Base-by-base conservation (phyloP, 257 asterid species). In the Petunia axillaris region DNA sequence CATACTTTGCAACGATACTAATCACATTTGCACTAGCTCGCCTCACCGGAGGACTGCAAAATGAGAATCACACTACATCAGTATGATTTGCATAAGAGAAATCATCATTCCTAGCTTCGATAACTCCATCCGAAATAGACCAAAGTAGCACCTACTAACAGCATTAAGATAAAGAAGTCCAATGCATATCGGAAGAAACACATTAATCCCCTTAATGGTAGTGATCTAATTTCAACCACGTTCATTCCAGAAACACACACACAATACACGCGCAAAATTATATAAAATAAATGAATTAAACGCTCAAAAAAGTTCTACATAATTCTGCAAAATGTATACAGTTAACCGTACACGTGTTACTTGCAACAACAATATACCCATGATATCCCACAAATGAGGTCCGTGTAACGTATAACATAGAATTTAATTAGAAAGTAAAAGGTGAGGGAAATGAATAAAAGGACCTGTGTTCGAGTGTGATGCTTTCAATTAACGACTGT, bases 21-120 rank as follows among this genome's bases (percentile, higher is more conserved):
- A 96, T 96, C 79, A 96, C 99, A 90, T 96, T 94, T 66, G 99
- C 98, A 78, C 99, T 96, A 57, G 99, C 99, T 85, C 92, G 87
- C 86, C 99, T 90, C 76, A 96, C 99, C 4, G 93, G 97, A 38
- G 97, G 91, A 83, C 99, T 96, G 92, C 87, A 82, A 87, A 76
- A 83, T 80, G 16, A 71, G 35, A 38, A 80, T 67, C 76, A 9
- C 37, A 73, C 11, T 36, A 73, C 35, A 73, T 35, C 62, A 48
- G 44, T 73, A 54, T 62, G n/a, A 85, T 41, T 67, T 46, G 77
- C 77, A 50, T 60, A 44, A 25, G 5, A 71, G 48, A 35, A 46
- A 11, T 71, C 62, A 80, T 44, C 76, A 43, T 66, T 68, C 39
- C 68, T 57, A 83, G 58, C 48, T 85, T 14, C 80, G 44, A 11